phyloP scores from a whole-genome alignment of 148 eudicot species.

The Drosera capensis region DNA sequence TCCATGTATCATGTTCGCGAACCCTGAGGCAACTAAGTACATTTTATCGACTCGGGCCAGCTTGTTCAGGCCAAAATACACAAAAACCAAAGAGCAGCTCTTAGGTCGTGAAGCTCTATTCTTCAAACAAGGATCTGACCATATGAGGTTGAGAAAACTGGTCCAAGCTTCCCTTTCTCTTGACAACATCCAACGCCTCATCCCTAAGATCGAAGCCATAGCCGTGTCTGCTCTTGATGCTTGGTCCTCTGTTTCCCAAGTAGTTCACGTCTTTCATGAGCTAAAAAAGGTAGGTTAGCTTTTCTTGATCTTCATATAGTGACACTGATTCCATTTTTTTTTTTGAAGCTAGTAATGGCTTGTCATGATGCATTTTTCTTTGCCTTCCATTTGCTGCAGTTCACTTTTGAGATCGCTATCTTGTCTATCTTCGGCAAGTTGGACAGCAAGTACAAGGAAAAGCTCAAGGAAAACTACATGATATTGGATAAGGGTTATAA shows the following conservation, averaged over 20 bases:
- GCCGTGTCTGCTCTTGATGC: conserved; percentile 23
- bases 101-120: conserved; percentile 68
- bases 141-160: conserved; percentile 38
- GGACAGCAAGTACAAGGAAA: conserved; percentile 16
- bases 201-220: conserved; percentile 25
- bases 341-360: neutral
- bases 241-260: conserved; percentile 17
- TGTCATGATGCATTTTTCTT: neutral
- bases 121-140: conserved; percentile 64
- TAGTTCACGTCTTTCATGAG: conserved; percentile 17
- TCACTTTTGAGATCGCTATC: conserved; percentile 32
- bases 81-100: conserved; percentile 69
- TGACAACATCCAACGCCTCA: conserved; percentile 15
- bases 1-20: conserved; percentile 75
- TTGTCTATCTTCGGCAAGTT: conserved; percentile 28
- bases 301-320: neutral
- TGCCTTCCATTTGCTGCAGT: conserved; percentile 7
- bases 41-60: conserved; percentile 60
- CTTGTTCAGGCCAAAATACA: conserved; percentile 79
- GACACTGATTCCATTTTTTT: neutral
- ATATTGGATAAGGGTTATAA: conserved; percentile 40
- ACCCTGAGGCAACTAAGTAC: conserved; percentile 54
- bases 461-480: conserved; percentile 21
- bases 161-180: conserved; percentile 29
- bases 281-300: conserved; percentile 17